Percentiles rank a stretch among this genome's conserved stretches.
Conservation (phyloP, 257 asterid genomes). For the Fraxinus anomala region DNA sequence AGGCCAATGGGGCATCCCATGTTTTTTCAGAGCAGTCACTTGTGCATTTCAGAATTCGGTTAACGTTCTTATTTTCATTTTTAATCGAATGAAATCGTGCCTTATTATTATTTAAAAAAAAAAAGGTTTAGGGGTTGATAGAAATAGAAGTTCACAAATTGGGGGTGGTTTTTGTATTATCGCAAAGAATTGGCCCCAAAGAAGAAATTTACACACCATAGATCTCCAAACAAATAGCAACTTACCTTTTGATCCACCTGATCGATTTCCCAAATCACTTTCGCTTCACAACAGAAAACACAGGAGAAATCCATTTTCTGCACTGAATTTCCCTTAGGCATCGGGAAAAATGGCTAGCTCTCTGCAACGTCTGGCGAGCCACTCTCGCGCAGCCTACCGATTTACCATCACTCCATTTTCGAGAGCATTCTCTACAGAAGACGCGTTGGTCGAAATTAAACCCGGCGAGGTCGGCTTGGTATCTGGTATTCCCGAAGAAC, state of each 20-base stretch:
- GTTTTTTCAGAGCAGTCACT: no score
- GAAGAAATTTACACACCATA: not conserved
- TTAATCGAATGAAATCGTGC: no score
- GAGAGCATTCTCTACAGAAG: conserved; percentile 63
- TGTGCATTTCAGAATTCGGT: no score
- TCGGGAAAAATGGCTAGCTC: conserved; percentile 66
- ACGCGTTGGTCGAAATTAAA: conserved; percentile 66
- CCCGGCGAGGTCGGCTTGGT: conserved; percentile 89
- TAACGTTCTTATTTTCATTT: no score
- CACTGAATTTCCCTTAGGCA: conserved; percentile 14
- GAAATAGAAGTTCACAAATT: not conserved
- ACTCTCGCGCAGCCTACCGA: conserved; percentile 45
- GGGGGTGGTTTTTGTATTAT: conserved; percentile 3
- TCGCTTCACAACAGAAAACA: not conserved
- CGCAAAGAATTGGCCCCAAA: not conserved
- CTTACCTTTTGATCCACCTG: conserved; percentile 16
- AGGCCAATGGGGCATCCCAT: no score
- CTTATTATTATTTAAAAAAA: no score
- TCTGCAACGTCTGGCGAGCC: conserved; percentile 58
- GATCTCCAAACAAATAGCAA: not conserved
- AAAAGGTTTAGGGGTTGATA: not conserved
- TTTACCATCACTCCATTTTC: conserved; percentile 41
- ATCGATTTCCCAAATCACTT: conserved; percentile 10
- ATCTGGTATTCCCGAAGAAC: conserved; percentile 89
- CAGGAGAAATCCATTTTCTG: conserved; percentile 14